Conservation (phyloP, 2,329 filamentous ascomycete genomes). For the Mycosphaerelloides madeirae region DNA sequence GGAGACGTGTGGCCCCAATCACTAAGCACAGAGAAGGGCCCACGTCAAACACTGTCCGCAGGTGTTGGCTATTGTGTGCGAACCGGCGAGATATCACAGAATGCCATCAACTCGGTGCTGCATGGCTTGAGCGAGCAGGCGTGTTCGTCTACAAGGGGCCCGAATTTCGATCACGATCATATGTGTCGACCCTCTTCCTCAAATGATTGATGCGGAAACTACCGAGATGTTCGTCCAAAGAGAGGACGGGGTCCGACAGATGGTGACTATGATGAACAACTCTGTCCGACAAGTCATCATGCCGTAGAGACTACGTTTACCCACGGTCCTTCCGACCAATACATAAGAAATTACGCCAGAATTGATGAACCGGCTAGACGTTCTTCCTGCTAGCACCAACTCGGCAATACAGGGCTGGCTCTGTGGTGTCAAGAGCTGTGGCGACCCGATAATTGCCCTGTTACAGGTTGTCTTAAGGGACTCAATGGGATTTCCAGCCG, state of each 20-base stretch:
- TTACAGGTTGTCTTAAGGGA: constrained; percentile 3
- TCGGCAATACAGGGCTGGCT: background rate
- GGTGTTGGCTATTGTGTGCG: constrained; percentile 7
- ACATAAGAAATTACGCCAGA: background rate
- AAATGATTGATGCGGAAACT: constrained; percentile 5
- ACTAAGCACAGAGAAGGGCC: constrained; percentile 1
- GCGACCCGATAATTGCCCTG: constrained; percentile 4
- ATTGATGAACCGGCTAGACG: background rate
- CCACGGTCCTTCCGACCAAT: background rate
- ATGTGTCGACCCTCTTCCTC: constrained; percentile 14
- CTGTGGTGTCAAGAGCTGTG: background rate
- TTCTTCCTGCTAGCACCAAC: background rate
- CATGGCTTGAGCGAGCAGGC: constrained; percentile 13
- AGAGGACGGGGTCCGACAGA: background rate
- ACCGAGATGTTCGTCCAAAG: background rate
- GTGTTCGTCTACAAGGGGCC: constrained; percentile 3
- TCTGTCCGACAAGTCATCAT: background rate
- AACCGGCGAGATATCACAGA: background rate
- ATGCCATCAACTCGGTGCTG: constrained; percentile 4
- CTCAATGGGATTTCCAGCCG: constrained; percentile 6
- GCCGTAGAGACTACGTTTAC: background rate
- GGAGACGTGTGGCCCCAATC: too few relatives aligned
- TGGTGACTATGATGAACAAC: background rate
- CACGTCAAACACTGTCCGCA: constrained; percentile 7
- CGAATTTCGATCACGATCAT: constrained; percentile 3